Evolutionary conservation across 805 yeast species (phyloP).

Genomic region (Isabelozyma rhagii): DNA sequence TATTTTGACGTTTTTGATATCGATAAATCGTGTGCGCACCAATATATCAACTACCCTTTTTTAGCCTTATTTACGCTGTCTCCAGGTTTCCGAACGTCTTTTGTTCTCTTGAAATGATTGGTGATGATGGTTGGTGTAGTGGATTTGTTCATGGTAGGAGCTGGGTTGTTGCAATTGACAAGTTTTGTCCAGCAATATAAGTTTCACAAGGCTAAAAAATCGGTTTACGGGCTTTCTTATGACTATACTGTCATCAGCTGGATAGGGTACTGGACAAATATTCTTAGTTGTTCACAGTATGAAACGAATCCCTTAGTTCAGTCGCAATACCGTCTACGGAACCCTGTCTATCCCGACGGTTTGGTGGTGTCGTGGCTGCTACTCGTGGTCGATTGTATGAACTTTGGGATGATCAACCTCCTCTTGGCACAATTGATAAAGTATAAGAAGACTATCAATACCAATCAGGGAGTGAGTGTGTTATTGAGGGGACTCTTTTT

Average conservation of each 20-base stretch:
- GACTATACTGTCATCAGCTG: constrained; percentile 22
- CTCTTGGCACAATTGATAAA: constrained; percentile 22
- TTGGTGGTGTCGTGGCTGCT: constrained; percentile 15
- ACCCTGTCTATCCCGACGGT: constrained; percentile 26
- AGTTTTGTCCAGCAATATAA: constrained; percentile 6
- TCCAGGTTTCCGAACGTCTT: no score
- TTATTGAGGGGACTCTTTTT: constrained; percentile 2
- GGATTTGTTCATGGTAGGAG: not conserved
- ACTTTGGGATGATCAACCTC: constrained; percentile 7
- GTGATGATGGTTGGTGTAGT: not conserved
- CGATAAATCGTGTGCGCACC: not conserved
- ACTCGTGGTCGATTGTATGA: constrained; percentile 12
- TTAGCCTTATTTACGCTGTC: no score
- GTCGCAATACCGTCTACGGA: constrained; percentile 15
- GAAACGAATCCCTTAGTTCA: not conserved
- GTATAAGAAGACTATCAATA: constrained; percentile 28
- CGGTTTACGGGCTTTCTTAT: constrained; percentile 37
- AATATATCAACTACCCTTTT: not conserved
- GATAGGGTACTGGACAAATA: constrained; percentile 1
- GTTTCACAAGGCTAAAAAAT: constrained; percentile 21
- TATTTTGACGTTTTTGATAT: not conserved
- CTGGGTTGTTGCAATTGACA: not conserved
- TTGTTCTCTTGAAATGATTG: no score
- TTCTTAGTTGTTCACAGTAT: constrained; percentile 1
- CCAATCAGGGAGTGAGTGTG: constrained; percentile 34